These are phyloP conservation scores for Trichoderma oligosporum DNA, from an alignment of 2,329 filamentous ascomycete genomes.

Conservation along the genomic window DNA sequence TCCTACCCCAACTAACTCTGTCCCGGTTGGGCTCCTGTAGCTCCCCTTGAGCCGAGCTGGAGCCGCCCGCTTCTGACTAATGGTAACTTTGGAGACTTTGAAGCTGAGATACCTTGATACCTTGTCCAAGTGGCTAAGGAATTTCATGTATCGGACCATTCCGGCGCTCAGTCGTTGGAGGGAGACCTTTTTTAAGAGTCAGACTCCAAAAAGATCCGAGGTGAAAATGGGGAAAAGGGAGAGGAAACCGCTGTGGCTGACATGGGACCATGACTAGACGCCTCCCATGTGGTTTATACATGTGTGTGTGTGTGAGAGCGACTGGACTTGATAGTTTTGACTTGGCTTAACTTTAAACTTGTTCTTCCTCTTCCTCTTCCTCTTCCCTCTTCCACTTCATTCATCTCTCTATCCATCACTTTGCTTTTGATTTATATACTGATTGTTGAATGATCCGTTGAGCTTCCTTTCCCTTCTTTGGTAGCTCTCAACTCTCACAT, in stretches of 20 bases:
- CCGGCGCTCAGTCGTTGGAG: constrained; percentile 11
- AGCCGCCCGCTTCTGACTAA: constrained; percentile 11
- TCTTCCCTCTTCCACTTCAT: not conserved
- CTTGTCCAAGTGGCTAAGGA: constrained; percentile 11
- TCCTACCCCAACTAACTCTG: not conserved
- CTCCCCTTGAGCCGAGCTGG: constrained; percentile 22
- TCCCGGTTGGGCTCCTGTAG: not conserved
- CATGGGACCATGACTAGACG: constrained; percentile 8
- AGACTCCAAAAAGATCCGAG: constrained; percentile 12
- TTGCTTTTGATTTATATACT: no score
- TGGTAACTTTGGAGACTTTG: not conserved
- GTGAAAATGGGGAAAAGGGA: constrained; percentile 7
- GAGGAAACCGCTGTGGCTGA: constrained; percentile 5
- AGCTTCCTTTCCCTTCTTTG: not conserved
- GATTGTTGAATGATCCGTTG: constrained; percentile 1
- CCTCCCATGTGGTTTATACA: not conserved
- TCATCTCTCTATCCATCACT: not conserved
- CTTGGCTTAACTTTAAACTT: constrained; percentile 13
- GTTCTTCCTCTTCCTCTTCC: constrained; percentile 1
- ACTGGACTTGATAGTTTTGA: not conserved
- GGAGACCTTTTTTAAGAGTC: not conserved
- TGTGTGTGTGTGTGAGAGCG: constrained; percentile 2
- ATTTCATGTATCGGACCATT: constrained; percentile 18
- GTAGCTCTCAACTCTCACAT: constrained; percentile 15
- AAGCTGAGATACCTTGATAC: constrained; percentile 3